Percentiles rank a stretch among this genome's conserved stretches.
phyloP scores from a whole-genome alignment of 768 basidiomycete genomes.

The Daedaleopsis nitida region DNA sequence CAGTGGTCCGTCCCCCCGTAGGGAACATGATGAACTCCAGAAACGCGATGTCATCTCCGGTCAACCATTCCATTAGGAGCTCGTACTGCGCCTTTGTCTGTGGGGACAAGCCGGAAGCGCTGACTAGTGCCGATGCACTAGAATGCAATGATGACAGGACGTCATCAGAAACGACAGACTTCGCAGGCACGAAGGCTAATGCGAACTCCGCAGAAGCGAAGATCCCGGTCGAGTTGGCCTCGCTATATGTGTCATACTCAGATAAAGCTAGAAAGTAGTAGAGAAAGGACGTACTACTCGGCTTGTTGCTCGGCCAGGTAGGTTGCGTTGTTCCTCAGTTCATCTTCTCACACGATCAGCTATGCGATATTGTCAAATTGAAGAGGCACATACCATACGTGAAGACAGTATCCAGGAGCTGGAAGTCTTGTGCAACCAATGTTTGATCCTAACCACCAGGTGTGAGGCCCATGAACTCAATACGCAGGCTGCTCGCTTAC shows the following conservation, averaged over 20 bases:
- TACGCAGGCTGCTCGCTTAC: neutral
- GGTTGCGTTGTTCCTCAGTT: constrained; percentile 4
- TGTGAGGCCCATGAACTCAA: neutral
- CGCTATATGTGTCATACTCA: neutral
- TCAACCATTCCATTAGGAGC: neutral
- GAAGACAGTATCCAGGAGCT: neutral
- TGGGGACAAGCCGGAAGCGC: neutral
- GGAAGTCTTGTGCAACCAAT: constrained; percentile 1
- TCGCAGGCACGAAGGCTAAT: neutral
- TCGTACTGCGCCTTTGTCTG: neutral
- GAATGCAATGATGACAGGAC: neutral
- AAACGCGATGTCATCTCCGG: neutral
- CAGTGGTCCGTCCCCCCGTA: neutral
- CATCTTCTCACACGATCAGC: neutral
- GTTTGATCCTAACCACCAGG: neutral
- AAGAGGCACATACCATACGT: neutral
- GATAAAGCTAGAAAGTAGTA: neutral
- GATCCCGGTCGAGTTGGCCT: neutral
- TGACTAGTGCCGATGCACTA: neutral
- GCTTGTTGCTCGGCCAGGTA: constrained; percentile 1
- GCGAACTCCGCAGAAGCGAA: neutral
- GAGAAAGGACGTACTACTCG: neutral
- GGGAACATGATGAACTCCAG: constrained; percentile 7
- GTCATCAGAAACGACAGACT: neutral
- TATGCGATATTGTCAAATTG: too few relatives aligned